Base-by-base conservation (phyloP, 768 basidiomycete genomes). In the Coprinellus micaceus region DNA sequence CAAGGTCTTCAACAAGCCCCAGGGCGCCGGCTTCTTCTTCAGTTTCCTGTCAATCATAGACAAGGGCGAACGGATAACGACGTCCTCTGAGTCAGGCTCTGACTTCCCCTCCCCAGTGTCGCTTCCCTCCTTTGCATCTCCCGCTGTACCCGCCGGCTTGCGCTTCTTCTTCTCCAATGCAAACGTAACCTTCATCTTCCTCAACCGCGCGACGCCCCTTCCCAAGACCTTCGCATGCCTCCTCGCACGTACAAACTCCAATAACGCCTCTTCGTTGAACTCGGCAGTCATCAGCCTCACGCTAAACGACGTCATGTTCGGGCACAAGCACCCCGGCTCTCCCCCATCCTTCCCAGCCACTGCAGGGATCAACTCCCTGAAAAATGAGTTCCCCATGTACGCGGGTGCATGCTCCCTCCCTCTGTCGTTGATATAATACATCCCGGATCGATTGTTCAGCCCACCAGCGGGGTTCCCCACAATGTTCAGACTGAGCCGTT, bases 231-330 rank as follows among this genome's bases (percentile, higher is more conserved):
- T 2, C 37, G 12, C 37, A 24, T 25, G 13, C 53, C 53, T 25
- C 11, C 53, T 17, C 13, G 41, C 40, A 19, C 53, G 53, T 17
- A 54, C 28, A 25, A 54, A 54, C 3, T 54, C 24, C n/a, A 44
- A 22, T 2, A 54, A 28, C 26, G 40, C 28, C 22, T 54, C 43
- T 4, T 45, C 40, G 26, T 17, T 24, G 43, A 54, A 43, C 30
- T 54, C 53, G 11, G 25, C 53, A 12, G 53, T 28, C 11, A 13
- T 12, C 10, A 54, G 28, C 13, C 43, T 7, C 40, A 44, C 43
- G 5, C 22, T 5, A 25, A 54, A 33, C 12, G 40, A 45, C 3
- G 53, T 28, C 4, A 54, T 33, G 15, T 43, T 41, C 4, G 53
- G 43, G 43, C 53, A 54, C 25, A 53, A 33, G 21, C 15, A 26